Conservation (phyloP, 495 filamentous ascomycete genomes). For the Hypoxylon cercidicola region DNA sequence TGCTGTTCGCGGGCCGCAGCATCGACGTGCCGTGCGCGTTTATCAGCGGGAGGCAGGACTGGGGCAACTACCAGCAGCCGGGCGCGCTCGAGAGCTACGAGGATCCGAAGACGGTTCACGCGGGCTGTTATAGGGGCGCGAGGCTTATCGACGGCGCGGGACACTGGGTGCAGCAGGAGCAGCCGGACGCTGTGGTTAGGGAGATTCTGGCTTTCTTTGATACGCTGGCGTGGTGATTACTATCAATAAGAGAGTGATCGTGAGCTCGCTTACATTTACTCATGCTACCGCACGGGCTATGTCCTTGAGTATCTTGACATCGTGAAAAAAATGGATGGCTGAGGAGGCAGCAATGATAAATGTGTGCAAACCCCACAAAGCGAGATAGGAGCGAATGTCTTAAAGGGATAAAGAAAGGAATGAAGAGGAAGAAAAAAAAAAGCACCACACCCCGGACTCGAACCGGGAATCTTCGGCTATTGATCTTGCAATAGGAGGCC, state of each 20-base stretch:
- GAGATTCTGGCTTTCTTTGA: constrained; percentile 60
- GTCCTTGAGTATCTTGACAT: too few species aligned
- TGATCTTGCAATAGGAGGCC: constrained; percentile 34
- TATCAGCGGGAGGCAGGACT: constrained; percentile 69
- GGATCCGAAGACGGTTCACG: constrained; percentile 54
- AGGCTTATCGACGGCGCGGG: constrained; percentile 67
- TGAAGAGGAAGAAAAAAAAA: constrained; percentile 15
- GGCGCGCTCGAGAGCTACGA: constrained; percentile 69
- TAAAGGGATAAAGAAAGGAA: neutral
- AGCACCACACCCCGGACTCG: constrained; percentile 40
- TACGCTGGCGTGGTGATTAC: constrained; percentile 25
- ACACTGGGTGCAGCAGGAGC: constrained; percentile 76
- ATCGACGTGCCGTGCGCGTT: constrained; percentile 71
- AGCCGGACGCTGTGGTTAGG: constrained; percentile 63
- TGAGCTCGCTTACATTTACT: too few species aligned
- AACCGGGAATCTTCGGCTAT: constrained; percentile 42
- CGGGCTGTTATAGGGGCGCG: constrained; percentile 58
- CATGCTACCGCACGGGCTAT: too few species aligned
- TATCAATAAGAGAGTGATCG: too few species aligned
- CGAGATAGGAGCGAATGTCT: neutral
- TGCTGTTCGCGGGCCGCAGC: constrained; percentile 69
- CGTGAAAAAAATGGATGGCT: too few species aligned
- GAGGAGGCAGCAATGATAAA: too few species aligned
- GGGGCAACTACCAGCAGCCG: constrained; percentile 74
- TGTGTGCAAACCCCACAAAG: too few species aligned